These are phyloP conservation scores for Besnoitia besnoiti DNA, from an alignment of 169 alveolate genomes.

Conservation along the genomic window DNA sequence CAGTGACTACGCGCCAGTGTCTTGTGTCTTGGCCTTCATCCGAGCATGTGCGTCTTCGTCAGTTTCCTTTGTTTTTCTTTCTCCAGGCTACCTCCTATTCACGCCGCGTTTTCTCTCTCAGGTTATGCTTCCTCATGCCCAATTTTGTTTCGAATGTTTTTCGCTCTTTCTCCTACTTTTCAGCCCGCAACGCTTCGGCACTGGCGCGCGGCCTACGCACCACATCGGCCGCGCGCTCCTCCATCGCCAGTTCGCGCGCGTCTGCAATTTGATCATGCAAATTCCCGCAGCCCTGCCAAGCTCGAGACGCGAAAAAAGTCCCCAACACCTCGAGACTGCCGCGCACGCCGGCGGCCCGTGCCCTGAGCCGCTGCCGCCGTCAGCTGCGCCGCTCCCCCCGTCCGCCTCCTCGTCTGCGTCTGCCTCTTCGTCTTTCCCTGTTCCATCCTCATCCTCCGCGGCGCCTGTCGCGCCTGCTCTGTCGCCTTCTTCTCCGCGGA, in stretches of 20 bases:
- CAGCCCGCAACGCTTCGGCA: conserved; percentile 33
- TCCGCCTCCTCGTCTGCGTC: not conserved
- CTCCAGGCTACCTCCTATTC: not conserved
- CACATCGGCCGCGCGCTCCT: conserved; percentile 36
- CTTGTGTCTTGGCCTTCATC: too few species aligned
- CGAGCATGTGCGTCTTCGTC: too few species aligned
- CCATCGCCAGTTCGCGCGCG: not conserved
- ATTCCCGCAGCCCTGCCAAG: not conserved
- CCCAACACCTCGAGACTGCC: not conserved
- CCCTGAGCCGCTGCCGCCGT: too few species aligned
- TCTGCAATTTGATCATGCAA: conserved; percentile 9
- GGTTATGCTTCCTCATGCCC: not conserved
- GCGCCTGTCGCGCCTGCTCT: not conserved
- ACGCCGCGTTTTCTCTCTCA: not conserved
- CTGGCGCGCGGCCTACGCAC: not conserved
- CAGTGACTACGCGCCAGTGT: too few species aligned
- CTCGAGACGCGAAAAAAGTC: not conserved
- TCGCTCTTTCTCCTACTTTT: not conserved
- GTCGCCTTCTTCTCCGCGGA: not conserved
- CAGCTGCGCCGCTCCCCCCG: not conserved
- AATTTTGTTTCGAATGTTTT: not conserved
- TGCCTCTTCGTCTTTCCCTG: not conserved
- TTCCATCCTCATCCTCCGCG: not conserved
- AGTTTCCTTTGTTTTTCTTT: not conserved
- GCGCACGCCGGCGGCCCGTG: not conserved